A percentile compares a stretch with the other conserved stretches of the same genome.
These are phyloP conservation scores for Massarina eburnea DNA, from an alignment of 2,329 filamentous ascomycete genomes.

Conservation along the genomic window DNA sequence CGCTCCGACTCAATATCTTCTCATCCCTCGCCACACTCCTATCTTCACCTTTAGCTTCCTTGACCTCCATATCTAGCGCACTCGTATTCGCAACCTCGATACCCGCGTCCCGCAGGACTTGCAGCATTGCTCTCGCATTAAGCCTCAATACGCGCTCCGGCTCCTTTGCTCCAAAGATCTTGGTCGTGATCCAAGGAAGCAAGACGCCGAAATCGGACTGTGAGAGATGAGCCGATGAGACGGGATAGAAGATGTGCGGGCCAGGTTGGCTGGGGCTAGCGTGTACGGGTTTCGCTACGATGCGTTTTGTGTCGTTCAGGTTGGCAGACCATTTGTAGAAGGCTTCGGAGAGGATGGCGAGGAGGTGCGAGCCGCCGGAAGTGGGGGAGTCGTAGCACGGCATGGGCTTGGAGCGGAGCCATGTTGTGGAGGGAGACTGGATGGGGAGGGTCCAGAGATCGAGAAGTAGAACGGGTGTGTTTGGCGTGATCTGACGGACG, in stretches of 20 bases:
- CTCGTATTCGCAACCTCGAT: constrained; percentile 47
- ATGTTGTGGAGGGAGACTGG: constrained; percentile 61
- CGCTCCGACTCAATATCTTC: constrained; percentile 32
- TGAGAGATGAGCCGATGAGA: constrained; percentile 73
- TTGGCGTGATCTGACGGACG: constrained; percentile 66
- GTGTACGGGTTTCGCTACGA: constrained; percentile 61
- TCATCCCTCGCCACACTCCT: constrained; percentile 26
- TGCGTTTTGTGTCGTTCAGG: constrained; percentile 66
- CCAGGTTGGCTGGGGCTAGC: constrained; percentile 43
- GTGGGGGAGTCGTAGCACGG: constrained; percentile 61
- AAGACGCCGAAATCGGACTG: constrained; percentile 83
- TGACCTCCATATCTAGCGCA: constrained; percentile 43
- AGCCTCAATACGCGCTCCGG: constrained; percentile 79
- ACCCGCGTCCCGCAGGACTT: constrained; percentile 60
- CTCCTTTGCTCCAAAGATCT: constrained; percentile 60
- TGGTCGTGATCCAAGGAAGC: constrained; percentile 67
- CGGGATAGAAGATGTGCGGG: constrained; percentile 74
- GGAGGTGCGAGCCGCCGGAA: constrained; percentile 56
- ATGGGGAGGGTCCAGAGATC: constrained; percentile 82
- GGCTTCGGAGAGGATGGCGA: constrained; percentile 73
- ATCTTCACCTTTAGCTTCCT: constrained; percentile 16
- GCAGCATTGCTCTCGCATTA: constrained; percentile 78
- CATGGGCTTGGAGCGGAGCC: constrained; percentile 71
- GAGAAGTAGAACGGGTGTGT: constrained; percentile 67
- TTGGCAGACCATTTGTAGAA: constrained; percentile 80